phyloP scores from a whole-genome alignment of 1,139 yeast genomes.

The Hanseniaspora sp. region DNA sequence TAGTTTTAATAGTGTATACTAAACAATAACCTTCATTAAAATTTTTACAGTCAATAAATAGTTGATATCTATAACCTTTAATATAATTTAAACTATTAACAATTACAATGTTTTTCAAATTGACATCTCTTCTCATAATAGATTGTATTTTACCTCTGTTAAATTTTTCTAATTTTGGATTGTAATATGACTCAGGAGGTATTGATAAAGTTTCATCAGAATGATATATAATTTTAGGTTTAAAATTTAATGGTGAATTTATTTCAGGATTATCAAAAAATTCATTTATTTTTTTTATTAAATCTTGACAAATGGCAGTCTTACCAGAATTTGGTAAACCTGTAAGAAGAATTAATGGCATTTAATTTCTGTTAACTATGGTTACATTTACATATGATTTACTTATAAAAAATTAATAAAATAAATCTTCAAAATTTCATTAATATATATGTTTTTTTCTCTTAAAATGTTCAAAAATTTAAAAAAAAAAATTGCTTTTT shows the following conservation, averaged over 20 bases:
- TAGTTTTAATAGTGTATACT: conserved; percentile 54
- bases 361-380: conserved; percentile 24
- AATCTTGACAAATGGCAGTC: conserved; percentile 51
- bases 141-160: conserved; percentile 78
- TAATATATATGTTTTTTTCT: no score
- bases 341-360: conserved; percentile 78
- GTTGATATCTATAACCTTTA: conserved; percentile 89
- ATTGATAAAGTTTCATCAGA: conserved; percentile 73
- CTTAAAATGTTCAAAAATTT: no score
- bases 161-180: conserved; percentile 63
- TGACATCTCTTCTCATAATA: conserved; percentile 73
- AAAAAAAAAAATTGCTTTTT: neutral
- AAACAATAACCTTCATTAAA: conserved; percentile 74
- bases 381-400: neutral
- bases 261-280: conserved; percentile 39
- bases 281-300: conserved; percentile 44
- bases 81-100: conserved; percentile 81
- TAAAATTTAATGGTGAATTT: conserved; percentile 36
- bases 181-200: conserved; percentile 52
- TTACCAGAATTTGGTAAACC: conserved; percentile 87
- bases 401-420: no score
- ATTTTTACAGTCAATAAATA: conserved; percentile 86
- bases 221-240: conserved; percentile 54
- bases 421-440: no score
- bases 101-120: conserved; percentile 60